Percentiles rank a stretch among this genome's conserved stretches.
Evolutionary conservation across 495 filamentous ascomycete species (phyloP).

Genomic region (Cercophora samala): DNA sequence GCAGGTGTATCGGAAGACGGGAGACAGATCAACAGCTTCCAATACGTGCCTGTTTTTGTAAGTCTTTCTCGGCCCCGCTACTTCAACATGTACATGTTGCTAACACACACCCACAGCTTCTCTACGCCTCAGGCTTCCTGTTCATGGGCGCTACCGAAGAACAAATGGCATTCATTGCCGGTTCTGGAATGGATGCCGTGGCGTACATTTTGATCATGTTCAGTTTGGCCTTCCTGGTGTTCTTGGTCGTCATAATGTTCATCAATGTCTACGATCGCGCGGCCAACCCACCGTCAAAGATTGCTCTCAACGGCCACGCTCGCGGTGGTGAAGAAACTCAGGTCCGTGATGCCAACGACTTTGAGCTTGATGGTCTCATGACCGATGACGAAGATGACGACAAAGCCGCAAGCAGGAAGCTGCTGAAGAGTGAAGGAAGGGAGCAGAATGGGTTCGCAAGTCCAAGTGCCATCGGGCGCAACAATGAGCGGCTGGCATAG

Average conservation of each 20-base stretch:
- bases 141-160: slow-evolving; percentile 98
- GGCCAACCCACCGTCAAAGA: slow-evolving; percentile 28
- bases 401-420: slow-evolving; percentile 36
- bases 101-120: slow-evolving; percentile 54
- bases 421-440: slow-evolving; percentile 32
- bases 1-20: slow-evolving; percentile 54
- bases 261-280: slow-evolving; percentile 73
- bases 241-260: slow-evolving; percentile 83
- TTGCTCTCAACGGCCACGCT: slow-evolving; percentile 27
- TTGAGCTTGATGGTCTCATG: slow-evolving; percentile 86
- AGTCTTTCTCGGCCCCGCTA: slow-evolving; percentile 35
- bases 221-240: slow-evolving; percentile 84
- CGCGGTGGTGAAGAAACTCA: slow-evolving; percentile 50
- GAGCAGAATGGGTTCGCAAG: slow-evolving; percentile 37
- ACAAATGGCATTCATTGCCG: slow-evolving; percentile 75
- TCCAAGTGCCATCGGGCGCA: slow-evolving; percentile 41
- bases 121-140: slow-evolving; percentile 90
- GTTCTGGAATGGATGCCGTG: slow-evolving; percentile 77
- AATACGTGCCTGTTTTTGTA: slow-evolving; percentile 88
- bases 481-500: slow-evolving; percentile 22
- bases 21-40: slow-evolving; percentile 74
- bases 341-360: slow-evolving; percentile 75
- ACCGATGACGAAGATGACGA: slow-evolving; percentile 73
- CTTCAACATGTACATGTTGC: background rate
- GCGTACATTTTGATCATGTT: slow-evolving; percentile 88